Evolutionary conservation across 1,139 yeast species (phyloP).

Genomic region (Hansenula lynferdii): DNA sequence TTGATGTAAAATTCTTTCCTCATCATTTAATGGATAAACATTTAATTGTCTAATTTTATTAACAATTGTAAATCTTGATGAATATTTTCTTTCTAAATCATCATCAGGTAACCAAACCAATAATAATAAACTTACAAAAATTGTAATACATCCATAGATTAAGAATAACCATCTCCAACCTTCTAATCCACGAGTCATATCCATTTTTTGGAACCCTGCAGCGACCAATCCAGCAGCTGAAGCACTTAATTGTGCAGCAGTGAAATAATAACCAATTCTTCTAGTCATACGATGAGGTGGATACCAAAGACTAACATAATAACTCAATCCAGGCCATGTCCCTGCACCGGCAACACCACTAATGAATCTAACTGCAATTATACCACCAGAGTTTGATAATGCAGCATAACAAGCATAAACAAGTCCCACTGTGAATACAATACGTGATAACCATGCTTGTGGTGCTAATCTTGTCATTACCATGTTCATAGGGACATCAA

Average conservation of each 20-base stretch:
- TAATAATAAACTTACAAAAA: conserved; percentile 57
- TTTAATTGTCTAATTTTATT: conserved; percentile 15
- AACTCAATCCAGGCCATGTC: conserved; percentile 91
- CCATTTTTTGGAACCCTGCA: conserved; percentile 86
- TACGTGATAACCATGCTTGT: conserved; percentile 80
- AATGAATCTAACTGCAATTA: conserved; percentile 68
- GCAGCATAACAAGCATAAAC: conserved; percentile 73
- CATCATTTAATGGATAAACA: conserved; percentile 38
- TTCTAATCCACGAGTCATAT: conserved; percentile 59
- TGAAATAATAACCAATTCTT: conserved; percentile 83
- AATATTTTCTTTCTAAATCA: conserved; percentile 10
- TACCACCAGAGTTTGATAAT: conserved; percentile 47
- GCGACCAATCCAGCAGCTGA: conserved; percentile 82
- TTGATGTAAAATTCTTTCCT: conserved; percentile 54
- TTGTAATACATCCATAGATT: conserved; percentile 70
- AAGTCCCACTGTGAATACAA: conserved; percentile 70
- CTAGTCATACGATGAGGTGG: conserved; percentile 74
- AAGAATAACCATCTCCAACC: conserved; percentile 92
- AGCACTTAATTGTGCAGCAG: conserved; percentile 87
- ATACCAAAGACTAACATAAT: conserved; percentile 81
- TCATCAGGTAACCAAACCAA: conserved; percentile 85
- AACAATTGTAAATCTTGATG: conserved; percentile 6
- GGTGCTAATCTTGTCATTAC: conserved; percentile 82
- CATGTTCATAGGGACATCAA: conserved; percentile 86
- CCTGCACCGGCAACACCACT: conserved; percentile 87